These are phyloP conservation scores for Lomentospora prolificans DNA, from an alignment of 2,329 filamentous ascomycete species.

Conservation along the genomic window DNA sequence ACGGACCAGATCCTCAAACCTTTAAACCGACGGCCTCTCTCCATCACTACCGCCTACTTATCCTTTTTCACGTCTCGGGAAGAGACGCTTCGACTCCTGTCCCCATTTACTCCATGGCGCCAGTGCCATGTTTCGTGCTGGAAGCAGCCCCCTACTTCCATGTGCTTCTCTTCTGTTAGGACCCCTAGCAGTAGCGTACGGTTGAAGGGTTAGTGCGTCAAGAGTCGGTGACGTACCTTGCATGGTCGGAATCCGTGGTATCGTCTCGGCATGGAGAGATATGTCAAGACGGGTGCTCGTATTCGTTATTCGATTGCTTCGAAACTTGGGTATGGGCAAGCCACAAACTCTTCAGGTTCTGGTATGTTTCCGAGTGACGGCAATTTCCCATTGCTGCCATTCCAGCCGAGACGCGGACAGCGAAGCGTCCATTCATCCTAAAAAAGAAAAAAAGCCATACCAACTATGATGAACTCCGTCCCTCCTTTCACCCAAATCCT, in stretches of 20 bases:
- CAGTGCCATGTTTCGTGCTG: no score
- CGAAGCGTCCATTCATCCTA: not conserved
- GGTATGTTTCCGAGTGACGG: not conserved
- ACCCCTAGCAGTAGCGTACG: no score
- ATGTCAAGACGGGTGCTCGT: no score
- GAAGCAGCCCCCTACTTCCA: no score
- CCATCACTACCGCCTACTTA: conserved; percentile 16
- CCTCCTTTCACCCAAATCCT: not conserved
- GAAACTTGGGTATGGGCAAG: not conserved
- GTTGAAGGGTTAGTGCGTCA: no score
- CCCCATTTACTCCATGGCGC: no score
- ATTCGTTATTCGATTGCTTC: no score
- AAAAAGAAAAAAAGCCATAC: no score
- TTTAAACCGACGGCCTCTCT: not conserved
- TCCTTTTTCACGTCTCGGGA: conserved; percentile 12
- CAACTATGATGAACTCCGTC: not conserved
- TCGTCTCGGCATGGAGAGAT: no score
- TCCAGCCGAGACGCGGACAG: not conserved
- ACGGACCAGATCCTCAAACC: not conserved
- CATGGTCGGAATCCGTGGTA: no score
- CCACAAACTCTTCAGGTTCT: not conserved
- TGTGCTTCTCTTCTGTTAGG: no score
- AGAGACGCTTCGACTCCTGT: not conserved
- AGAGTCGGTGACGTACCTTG: no score
- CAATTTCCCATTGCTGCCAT: not conserved